phyloP scores from a whole-genome alignment of 441 rosid genomes.

The Biscutella auriculata region DNA sequence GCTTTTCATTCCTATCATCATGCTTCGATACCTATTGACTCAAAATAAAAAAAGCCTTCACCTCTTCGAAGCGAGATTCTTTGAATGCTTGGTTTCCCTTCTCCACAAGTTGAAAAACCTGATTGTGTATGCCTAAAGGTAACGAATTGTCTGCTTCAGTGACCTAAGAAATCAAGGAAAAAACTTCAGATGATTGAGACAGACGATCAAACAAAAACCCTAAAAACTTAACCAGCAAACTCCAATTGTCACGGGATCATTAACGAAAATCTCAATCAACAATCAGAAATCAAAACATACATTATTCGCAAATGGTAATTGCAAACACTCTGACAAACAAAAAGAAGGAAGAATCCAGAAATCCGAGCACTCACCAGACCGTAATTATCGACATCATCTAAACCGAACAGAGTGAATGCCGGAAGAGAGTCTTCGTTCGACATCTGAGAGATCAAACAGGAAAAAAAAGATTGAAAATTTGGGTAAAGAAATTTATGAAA shows the following conservation, averaged over 20 bases:
- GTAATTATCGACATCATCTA: slow-evolving; percentile 49
- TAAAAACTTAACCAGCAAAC: background rate
- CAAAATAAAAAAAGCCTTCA: background rate
- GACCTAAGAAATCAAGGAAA: slow-evolving; percentile 30
- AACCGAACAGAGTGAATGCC: slow-evolving; percentile 26
- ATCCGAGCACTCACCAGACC: slow-evolving; percentile 29
- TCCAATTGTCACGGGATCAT: background rate
- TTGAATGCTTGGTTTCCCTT: slow-evolving; percentile 61
- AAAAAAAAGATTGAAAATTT: background rate
- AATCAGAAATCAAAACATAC: background rate
- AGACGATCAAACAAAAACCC: background rate
- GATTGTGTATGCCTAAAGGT: slow-evolving; percentile 43
- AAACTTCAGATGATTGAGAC: background rate
- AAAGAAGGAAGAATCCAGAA: background rate
- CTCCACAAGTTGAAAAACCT: slow-evolving; percentile 47
- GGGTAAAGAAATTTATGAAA: background rate
- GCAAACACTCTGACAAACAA: background rate
- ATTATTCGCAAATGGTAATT: slow-evolving; percentile 4
- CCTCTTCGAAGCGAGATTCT: slow-evolving; percentile 61
- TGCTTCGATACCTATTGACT: background rate
- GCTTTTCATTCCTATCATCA: background rate
- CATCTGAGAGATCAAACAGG: slow-evolving; percentile 16
- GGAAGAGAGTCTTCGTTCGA: slow-evolving; percentile 32
- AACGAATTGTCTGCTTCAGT: slow-evolving; percentile 59
- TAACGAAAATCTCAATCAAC: background rate